These are phyloP conservation scores for Guadua angustifolia DNA, from an alignment of 176 grass and related monocot genomes.

Conservation along the genomic window DNA sequence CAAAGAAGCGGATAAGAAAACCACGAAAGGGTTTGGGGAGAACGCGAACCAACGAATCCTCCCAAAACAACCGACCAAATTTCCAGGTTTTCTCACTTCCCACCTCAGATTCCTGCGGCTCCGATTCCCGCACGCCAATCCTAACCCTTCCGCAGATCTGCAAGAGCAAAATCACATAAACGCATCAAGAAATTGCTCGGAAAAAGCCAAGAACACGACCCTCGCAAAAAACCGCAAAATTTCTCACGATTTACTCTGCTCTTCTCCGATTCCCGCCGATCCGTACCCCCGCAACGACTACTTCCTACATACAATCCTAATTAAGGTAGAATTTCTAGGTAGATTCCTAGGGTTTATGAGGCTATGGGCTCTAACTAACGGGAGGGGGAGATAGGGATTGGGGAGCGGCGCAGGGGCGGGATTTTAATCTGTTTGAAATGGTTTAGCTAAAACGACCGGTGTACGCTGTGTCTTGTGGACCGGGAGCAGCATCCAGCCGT, in stretches of 20 bases:
- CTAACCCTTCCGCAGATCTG: conserved; percentile 21
- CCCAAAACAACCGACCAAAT: conserved; percentile 20
- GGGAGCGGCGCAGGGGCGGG: neutral
- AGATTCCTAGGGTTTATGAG: conserved; percentile 31
- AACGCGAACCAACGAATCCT: conserved; percentile 13
- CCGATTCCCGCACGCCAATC: neutral
- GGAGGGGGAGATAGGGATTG: neutral
- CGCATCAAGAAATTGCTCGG: conserved; percentile 14
- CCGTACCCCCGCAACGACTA: neutral
- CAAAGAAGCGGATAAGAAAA: neutral
- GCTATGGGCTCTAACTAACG: neutral
- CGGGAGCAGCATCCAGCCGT: neutral
- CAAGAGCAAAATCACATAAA: neutral
- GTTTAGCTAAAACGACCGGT: neutral
- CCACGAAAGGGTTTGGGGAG: neutral
- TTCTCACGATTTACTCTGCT: conserved; percentile 29
- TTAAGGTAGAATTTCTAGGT: neutral
- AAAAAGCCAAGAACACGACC: neutral
- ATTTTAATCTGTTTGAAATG: conserved; percentile 21
- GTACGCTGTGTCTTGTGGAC: neutral
- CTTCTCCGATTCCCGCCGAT: neutral
- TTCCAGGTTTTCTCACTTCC: neutral
- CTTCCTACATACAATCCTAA: conserved; percentile 3
- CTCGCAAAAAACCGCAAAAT: neutral
- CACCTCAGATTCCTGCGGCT: conserved; percentile 32